Base-by-base conservation (phyloP, 2,329 filamentous ascomycete species). In the Tolypocladium paradoxum region DNA sequence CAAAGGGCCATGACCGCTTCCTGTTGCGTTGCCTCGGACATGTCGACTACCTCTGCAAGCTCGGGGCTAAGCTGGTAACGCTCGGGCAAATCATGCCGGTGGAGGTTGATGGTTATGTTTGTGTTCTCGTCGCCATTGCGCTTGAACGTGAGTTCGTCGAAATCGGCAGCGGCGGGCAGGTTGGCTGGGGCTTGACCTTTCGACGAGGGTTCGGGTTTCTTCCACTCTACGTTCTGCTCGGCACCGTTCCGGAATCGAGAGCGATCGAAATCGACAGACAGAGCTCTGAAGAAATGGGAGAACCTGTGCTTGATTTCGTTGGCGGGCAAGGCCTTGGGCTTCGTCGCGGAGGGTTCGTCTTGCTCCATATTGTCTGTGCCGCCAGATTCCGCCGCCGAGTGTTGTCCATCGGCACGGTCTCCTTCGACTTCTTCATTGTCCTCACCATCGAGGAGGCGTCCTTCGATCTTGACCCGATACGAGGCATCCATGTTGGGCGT, bases 401-500 rank as follows among this genome's bases (percentile, higher is more conserved):
- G n/a, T 8, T 34, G n/a, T 11, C 11, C 27, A 5, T 46, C n/a
- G n/a, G 18, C 16, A 14, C 18, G 2, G 12, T 24, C 24, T 46
- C 1, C 67, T 51, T 69, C 73, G 9, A 79, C 76, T 47, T 76
- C 75, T 14, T 80, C 74, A 50, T 79, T 76, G 18, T 82, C 76
- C 52, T 88, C 84, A 11, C 18, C 8, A 57, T 90, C 87, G 27
- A 97, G 76, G 51, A 97, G 73, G 33, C 86, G 82, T 43, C 90
- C 93, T 70, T 96, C 89, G 57, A 99, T 92, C 73, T 91, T 95
- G 60, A 99, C 89, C 54, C 85, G 83, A 68, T 91, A 99, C 12
- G 85, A 87, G 2, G 89, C 87, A 61, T 90, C 86, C 60, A 81
- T 78, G 57, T 83, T 89, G 51, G 84, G 83, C 51, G 83, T 84